Evolutionary conservation across 805 yeast genomes (phyloP).

Genomic region (Candida jianshihensis): DNA sequence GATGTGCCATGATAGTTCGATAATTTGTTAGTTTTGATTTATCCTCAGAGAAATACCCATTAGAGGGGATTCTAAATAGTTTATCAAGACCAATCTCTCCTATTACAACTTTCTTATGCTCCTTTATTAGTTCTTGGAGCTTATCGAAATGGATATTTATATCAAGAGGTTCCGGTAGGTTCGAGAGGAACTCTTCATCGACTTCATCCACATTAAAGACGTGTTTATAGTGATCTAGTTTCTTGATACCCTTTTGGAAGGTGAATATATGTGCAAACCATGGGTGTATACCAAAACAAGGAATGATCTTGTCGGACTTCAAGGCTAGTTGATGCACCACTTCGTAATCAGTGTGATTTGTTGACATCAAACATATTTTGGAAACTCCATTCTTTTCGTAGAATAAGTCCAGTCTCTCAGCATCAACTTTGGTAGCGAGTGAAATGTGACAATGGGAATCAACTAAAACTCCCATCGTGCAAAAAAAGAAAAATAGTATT

Average conservation of each 20-base stretch:
- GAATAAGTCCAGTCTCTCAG: neutral
- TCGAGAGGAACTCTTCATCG: conserved; percentile 30
- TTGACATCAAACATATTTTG: conserved; percentile 37
- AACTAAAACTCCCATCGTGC: neutral
- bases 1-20: conserved; percentile 62
- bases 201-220: conserved; percentile 37
- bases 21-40: conserved; percentile 31
- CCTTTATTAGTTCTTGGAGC: conserved; percentile 9
- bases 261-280: conserved; percentile 76
- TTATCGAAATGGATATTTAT: conserved; percentile 28
- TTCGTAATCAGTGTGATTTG: conserved; percentile 33
- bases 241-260: conserved; percentile 20
- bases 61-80: conserved; percentile 56
- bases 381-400: conserved; percentile 5
- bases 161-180: conserved; percentile 56
- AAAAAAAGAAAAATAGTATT: no score
- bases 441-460: conserved; percentile 34
- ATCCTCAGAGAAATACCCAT: conserved; percentile 42
- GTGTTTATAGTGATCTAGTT: conserved; percentile 46
- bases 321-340: conserved; percentile 19
- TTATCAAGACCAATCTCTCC: conserved; percentile 95
- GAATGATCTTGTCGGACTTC: conserved; percentile 22
- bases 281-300: conserved; percentile 80
- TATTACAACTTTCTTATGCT: conserved; percentile 32
- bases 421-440: conserved; percentile 5